A percentile compares a stretch with the other conserved stretches of the same genome.
Evolutionary conservation across 2,329 filamentous ascomycete genomes (phyloP).

Genomic region (Scorias spongiosa): DNA sequence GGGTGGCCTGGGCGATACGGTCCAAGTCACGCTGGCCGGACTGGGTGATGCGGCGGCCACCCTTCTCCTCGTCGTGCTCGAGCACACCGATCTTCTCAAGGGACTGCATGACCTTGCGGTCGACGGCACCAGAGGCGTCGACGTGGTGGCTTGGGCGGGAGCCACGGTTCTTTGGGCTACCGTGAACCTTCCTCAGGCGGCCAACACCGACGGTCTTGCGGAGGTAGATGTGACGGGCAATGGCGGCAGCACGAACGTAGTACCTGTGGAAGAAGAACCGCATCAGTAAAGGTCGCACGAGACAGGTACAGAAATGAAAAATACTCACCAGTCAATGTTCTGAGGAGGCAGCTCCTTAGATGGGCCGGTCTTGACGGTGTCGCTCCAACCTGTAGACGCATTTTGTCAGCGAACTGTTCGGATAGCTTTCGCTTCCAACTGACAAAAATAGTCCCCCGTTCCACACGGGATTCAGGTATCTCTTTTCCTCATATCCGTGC

Average conservation of each 20-base stretch:
- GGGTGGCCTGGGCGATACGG: slow-evolving; percentile 42
- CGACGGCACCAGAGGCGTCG: slow-evolving; percentile 84
- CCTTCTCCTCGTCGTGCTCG: slow-evolving; percentile 96
- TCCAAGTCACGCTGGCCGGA: slow-evolving; percentile 98
- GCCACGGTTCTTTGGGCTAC: slow-evolving; percentile 82
- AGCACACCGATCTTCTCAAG: slow-evolving; percentile 99
- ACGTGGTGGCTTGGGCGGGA: slow-evolving; percentile 85
- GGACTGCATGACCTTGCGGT: slow-evolving; percentile 93
- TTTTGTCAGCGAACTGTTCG: slow-evolving; percentile 13
- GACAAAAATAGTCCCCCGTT: slow-evolving; percentile 28
- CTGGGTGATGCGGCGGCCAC: slow-evolving; percentile 96
- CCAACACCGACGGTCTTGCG: slow-evolving; percentile 98
- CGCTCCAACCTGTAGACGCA: slow-evolving; percentile 75
- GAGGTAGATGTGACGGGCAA: slow-evolving; percentile 97
- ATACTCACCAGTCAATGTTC: slow-evolving; percentile 90
- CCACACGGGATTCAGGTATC: slow-evolving; percentile 39
- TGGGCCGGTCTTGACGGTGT: slow-evolving; percentile 96
- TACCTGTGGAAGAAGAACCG: slow-evolving; percentile 29
- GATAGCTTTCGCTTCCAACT: slow-evolving; percentile 1
- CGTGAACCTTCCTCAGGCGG: slow-evolving; percentile 92
- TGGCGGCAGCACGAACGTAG: slow-evolving; percentile 76
- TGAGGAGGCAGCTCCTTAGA: slow-evolving; percentile 96
- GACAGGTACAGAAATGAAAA: neutral
- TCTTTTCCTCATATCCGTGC: slow-evolving; percentile 5
- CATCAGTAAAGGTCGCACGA: neutral